These are phyloP conservation scores for Arbutus unedo DNA, from an alignment of 148 eudicot species.

Conservation along the genomic window DNA sequence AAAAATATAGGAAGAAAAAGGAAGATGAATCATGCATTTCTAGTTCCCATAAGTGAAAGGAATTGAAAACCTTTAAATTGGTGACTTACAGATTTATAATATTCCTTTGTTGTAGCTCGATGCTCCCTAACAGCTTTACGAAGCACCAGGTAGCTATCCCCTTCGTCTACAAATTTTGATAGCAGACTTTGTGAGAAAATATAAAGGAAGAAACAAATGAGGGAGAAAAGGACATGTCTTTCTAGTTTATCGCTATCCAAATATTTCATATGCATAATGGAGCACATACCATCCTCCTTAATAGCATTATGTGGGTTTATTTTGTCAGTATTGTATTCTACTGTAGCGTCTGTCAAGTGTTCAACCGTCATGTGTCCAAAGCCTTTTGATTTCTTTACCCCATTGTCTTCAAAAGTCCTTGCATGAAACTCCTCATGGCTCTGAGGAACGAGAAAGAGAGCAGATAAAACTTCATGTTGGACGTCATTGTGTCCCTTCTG, in stretches of 20 bases:
- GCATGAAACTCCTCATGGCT: slow-evolving; percentile 5
- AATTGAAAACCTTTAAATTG: background rate
- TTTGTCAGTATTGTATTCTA: slow-evolving; percentile 1
- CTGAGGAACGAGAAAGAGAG: slow-evolving; percentile 26
- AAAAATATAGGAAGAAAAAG: background rate
- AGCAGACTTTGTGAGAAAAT: background rate
- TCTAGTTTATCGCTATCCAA: background rate
- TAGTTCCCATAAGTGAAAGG: background rate
- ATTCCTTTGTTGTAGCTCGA: slow-evolving; percentile 38
- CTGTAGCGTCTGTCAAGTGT: slow-evolving; percentile 15
- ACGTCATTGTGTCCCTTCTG: slow-evolving; percentile 20
- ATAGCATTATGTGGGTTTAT: background rate
- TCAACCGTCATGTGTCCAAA: slow-evolving; percentile 16
- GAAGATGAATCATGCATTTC: background rate
- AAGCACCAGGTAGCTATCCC: slow-evolving; percentile 26
- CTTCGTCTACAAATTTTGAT: slow-evolving; percentile 20
- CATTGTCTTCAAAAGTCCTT: background rate
- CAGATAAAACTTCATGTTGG: slow-evolving; percentile 24
- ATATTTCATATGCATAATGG: background rate
- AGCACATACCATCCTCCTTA: slow-evolving; percentile 26
- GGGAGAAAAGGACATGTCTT: background rate
- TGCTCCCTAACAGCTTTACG: slow-evolving; percentile 47
- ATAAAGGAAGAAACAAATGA: background rate
- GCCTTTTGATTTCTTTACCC: slow-evolving; percentile 17
- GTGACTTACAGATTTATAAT: slow-evolving; percentile 43